Evolutionary conservation across 768 basidiomycete species (phyloP), one percentile per base, ranked within the genome.

Genomic region (Amanita inopinata): DNA sequence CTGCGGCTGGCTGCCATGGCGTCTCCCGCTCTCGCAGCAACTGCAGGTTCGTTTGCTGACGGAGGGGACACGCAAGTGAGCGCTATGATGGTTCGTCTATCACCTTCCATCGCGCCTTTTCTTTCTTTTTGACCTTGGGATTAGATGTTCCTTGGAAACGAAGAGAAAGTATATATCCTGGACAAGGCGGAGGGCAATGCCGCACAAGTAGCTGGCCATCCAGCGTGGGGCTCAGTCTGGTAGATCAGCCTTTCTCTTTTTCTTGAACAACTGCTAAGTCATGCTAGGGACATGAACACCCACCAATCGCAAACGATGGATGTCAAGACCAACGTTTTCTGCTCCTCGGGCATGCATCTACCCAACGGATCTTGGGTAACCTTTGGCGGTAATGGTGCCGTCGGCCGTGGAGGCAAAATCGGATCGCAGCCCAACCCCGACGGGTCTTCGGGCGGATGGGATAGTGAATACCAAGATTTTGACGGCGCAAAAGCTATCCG

Each of bases 401-500:
- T 88, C 12, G 78, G 76, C 17, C 75, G 71, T 3, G 76, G 77
- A 22, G 87, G 83, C 24, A 63, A 63, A 40, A 65, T 75, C 19
- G 74, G 76, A 17, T 73, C 74, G 2, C 67, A 70, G 36, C 51
- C 54, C 14, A 71, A 74, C 48, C 64, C 68, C 2, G 61, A 54
- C 17, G 69, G 65, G 1, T 69, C 57, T 41, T 63, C 71, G 4
- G 76, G 70, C 14, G 53, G 60, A 1, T 86, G 66, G 63, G 83
- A 86, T 52, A 61, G 80, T 30, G 67, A 64, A 7, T 93, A 88
- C 59, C 62, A 78, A 41, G 82, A 94, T 58, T 87, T 76, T 47
- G 88, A 91, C 53, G 90, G 93, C 38, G 71, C 75, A 12, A 75
- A 71, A 40, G 68, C 83, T 31, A 88, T 94, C 55, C 84, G 91